Conservation (phyloP, 2,329 filamentous ascomycete genomes). For the Stemphylium lycopersici region DNA sequence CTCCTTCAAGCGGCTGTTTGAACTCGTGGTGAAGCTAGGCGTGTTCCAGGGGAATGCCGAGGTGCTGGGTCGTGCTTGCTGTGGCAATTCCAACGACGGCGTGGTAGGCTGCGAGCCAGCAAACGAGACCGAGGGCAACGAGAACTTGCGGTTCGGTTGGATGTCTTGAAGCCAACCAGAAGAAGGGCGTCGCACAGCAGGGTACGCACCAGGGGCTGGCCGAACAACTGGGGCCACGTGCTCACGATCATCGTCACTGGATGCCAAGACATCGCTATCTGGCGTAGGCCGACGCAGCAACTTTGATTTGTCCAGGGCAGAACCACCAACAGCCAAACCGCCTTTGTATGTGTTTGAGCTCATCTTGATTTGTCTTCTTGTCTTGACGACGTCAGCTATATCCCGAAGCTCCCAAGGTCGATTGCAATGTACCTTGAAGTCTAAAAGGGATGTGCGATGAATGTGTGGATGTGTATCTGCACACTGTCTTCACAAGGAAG, state of each 20-base stretch:
- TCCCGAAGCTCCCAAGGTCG: background rate
- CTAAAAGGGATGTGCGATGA: background rate
- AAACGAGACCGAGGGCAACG: constrained; percentile 72
- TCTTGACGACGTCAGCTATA: constrained; percentile 14
- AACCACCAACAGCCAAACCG: constrained; percentile 35
- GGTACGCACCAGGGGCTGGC: constrained; percentile 27
- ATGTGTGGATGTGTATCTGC: constrained; percentile 4
- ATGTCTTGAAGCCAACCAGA: constrained; percentile 81
- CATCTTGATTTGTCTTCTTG: constrained; percentile 27
- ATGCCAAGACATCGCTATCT: constrained; percentile 90
- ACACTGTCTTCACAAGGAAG: constrained; percentile 17
- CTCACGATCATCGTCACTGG: constrained; percentile 90
- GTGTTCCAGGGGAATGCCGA: constrained; percentile 54
- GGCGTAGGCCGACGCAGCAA: constrained; percentile 80
- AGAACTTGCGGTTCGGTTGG: constrained; percentile 70
- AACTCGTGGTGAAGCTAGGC: constrained; percentile 35
- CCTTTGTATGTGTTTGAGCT: constrained; percentile 36
- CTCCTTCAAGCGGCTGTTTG: constrained; percentile 40
- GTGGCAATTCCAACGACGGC: constrained; percentile 69
- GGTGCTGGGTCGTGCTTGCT: constrained; percentile 49
- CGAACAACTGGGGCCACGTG: constrained; percentile 41
- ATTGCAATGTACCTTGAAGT: constrained; percentile 21
- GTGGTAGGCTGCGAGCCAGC: constrained; percentile 82
- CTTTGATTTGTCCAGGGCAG: constrained; percentile 70
- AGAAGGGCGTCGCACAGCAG: constrained; percentile 39